phyloP scores from a whole-genome alignment of 139 green algal species.

The Pseudopediastrum boryanum region DNA sequence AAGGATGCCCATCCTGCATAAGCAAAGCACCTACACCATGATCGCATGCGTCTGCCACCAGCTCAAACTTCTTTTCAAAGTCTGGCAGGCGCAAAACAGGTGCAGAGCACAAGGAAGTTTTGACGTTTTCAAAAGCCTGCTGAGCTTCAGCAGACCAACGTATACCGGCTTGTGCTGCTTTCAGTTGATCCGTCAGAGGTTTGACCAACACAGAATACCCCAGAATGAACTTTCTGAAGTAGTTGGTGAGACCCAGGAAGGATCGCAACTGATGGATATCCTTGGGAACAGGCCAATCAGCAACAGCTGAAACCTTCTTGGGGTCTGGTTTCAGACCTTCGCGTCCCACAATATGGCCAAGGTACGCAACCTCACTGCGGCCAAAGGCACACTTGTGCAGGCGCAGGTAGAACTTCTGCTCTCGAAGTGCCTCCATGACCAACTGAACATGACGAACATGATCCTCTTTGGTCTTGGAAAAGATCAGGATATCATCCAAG shows the following conservation, averaged over 20 bases:
- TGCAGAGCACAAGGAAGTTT: no score
- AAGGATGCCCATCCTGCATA: no score
- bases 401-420: constrained; percentile 38
- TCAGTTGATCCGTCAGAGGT: no score
- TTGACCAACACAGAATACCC: constrained; percentile 1
- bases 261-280: background rate
- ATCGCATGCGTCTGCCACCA: no score
- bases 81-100: no score
- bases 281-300: constrained; percentile 22
- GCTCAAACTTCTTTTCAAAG: no score
- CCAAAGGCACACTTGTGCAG: constrained; percentile 34
- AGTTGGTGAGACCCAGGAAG: constrained; percentile 44
- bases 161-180: no score
- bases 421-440: constrained; percentile 16
- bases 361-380: constrained; percentile 18
- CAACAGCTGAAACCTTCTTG: constrained; percentile 22
- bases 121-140: no score
- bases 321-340: constrained; percentile 17
- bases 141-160: no score
- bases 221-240: constrained; percentile 48
- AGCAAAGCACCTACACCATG: no score
- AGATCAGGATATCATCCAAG: constrained; percentile 49
- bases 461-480: constrained; percentile 22
- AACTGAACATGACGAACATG: constrained; percentile 24
- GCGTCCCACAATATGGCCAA: constrained; percentile 21